A percentile compares a stretch with the other conserved stretches of the same genome.
Conservation (phyloP, 1,139 yeast genomes). For the Arxiozyma slooffiae region DNA sequence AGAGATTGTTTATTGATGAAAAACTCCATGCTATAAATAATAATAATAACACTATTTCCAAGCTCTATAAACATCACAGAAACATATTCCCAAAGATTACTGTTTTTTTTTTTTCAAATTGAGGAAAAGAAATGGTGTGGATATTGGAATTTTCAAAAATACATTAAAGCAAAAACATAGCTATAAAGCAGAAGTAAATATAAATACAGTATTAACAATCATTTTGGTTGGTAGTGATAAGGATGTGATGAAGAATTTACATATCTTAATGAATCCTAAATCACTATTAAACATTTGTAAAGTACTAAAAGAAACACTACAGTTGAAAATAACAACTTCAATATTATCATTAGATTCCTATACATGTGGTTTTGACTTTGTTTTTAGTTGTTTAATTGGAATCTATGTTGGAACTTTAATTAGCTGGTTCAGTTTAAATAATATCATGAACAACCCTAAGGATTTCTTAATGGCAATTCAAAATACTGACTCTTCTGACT, state of each 20-base stretch:
- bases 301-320: conserved; percentile 85
- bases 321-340: conserved; percentile 60
- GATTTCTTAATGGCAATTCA: conserved; percentile 65
- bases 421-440: conserved; percentile 66
- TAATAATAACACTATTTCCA: conserved; percentile 34
- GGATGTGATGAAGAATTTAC: conserved; percentile 19
- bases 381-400: conserved; percentile 75
- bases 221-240: conserved; percentile 31
- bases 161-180: conserved; percentile 16
- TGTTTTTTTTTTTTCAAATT: conserved; percentile 24
- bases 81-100: conserved; percentile 25
- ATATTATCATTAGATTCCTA: conserved; percentile 83
- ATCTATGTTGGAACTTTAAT: conserved; percentile 83
- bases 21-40: conserved; percentile 67
- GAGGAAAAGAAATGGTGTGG: conserved; percentile 20
- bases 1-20: conserved; percentile 64
- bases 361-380: conserved; percentile 75
- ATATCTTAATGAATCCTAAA: conserved; percentile 40
- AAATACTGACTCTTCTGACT: conserved; percentile 73
- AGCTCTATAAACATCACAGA: conserved; percentile 40
- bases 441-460: conserved; percentile 66
- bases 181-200: conserved; percentile 17
- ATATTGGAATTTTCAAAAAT: conserved; percentile 15
- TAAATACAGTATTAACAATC: conserved; percentile 16
- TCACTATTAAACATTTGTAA: conserved; percentile 72